A percentile compares a stretch with the other conserved stretches of the same genome.
Evolutionary conservation across 208 protist genomes (phyloP).

Genomic region (Porcisia hertigi): DNA sequence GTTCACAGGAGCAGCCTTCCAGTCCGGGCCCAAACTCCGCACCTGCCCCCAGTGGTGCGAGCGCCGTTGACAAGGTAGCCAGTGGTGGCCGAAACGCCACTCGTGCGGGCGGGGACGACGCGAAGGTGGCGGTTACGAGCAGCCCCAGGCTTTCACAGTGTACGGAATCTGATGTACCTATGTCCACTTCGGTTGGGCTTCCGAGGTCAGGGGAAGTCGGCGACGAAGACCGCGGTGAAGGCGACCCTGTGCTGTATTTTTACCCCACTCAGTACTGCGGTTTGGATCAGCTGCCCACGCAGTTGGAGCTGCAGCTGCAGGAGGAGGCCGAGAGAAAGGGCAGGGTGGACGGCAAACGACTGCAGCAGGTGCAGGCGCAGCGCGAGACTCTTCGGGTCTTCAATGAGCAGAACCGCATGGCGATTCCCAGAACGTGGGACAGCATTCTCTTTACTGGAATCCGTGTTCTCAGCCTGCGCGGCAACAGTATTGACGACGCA

Average conservation of each 20-base stretch:
- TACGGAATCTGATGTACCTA: neutral
- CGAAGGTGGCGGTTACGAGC: neutral
- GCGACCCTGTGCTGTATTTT: slow-evolving; percentile 41
- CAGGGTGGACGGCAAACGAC: slow-evolving; percentile 81
- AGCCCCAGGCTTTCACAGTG: neutral
- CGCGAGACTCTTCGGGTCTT: slow-evolving; percentile 59
- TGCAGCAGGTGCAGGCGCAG: slow-evolving; percentile 73
- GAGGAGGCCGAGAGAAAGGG: slow-evolving; percentile 84
- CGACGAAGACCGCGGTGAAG: slow-evolving; percentile 12
- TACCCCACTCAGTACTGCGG: slow-evolving; percentile 76
- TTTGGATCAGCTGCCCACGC: slow-evolving; percentile 51
- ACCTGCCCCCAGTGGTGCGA: neutral
- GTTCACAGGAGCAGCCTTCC: neutral
- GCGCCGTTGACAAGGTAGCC: neutral
- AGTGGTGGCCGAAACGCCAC: neutral
- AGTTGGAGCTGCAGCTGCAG: slow-evolving; percentile 68
- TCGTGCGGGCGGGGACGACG: neutral
- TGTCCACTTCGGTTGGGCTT: neutral
- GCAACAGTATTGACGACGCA: slow-evolving; percentile 79
- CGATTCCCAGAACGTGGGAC: slow-evolving; percentile 68
- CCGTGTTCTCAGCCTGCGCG: slow-evolving; percentile 75
- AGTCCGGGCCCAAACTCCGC: neutral
- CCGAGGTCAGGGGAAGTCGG: neutral
- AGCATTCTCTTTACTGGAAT: slow-evolving; percentile 77
- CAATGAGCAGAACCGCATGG: slow-evolving; percentile 65